Evolutionary conservation across 768 basidiomycete genomes (phyloP), one percentile per base, ranked within the genome.

Genomic region (Suillus luteus): DNA sequence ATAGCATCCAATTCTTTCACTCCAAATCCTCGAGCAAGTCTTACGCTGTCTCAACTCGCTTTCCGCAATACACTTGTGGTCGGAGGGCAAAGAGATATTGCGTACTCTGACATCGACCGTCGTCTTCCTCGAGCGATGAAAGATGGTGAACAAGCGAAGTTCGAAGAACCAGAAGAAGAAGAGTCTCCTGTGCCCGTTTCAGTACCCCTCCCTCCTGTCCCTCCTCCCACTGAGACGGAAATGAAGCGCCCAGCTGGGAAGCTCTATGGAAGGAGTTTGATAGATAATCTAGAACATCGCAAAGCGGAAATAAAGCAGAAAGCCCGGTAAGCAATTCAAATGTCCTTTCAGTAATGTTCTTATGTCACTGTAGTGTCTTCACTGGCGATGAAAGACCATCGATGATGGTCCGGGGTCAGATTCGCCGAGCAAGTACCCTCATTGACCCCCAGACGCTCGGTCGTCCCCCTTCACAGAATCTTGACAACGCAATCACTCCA

Each of bases 351-450:
- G 33, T 55, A 19, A 27, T 14, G 12, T 33, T 41, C 43, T 54
- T 58, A 27, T 31, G 57, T 62, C 41, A 40, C 61, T 33, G 44
- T 24, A 96, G 95, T 61, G 89, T 92, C 15, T 97, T 97, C 75
- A 86, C 80, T 61, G 95, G 95, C 15, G 95, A 97, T 70, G 83
- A 90, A 67, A 82, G 95, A 63, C 93, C 95, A 11, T 91, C 93
- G 5, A 96, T 96, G 95, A 96, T 96, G 94, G 85, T 88, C 40
- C 85, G 95, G 65, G 79, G 80, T 43, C 75, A 78, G 49, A 74
- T 80, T 41, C 76, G 81, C 62, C 86, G 84, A 22, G 73, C 85
- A 14, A 87, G 84, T 68, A 91, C 93, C 0, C 75, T 95, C 58
- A 91, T 95, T 69, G 90, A 94, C 72, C 88, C 89, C 19, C 79